Evolutionary conservation across 75 land plant genomes (phyloP), one percentile per base, ranked within the genome.

Genomic region (Pinus albicaulis): DNA sequence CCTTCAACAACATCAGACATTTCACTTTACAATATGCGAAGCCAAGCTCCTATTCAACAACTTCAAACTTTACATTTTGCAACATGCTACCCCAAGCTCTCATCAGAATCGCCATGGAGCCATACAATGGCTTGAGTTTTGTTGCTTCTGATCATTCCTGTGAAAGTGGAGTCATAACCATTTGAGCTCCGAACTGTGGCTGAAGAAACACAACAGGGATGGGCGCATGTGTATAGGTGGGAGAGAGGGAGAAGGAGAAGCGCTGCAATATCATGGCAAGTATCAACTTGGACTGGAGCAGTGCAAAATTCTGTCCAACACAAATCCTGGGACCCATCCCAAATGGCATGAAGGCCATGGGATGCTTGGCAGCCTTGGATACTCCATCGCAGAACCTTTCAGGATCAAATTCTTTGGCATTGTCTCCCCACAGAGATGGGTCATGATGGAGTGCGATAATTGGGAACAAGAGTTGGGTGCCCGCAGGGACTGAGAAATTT

Each of bases 301-400:
- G 55, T 0, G 91, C 89, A 31, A 86, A 89, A 61, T 79, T 80
- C 72, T 89, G 89, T 3, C 87, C 93, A 17, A 89, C 75, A 78
- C 93, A 91, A 69, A 81, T 76, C 34, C 92, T 56, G 20, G 87
- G 93, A 0, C 93, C 93, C 73, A 84, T 52, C 22, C 89, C 81
- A 38, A 91, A 91, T 19, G 89, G 92, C 60, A 91, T 78, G 79
- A 83, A 89, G 1, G 88, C 86, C 20, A 55, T 57, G 5, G 78
- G 87, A 14, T 78, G 73, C 61, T 80, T 89, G 12, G 85, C 65
- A 3, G 87, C 93, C 57, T 89, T 79, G 7, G 77, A 78, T 17
- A 87, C 70, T 5, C 93, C 92, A 57, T 87, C 79, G 28, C 83
- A 72, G 55, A 91, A 89, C 31, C 93, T 78, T 55, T 84, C 81